A percentile compares a stretch with the other conserved stretches of the same genome.
Conservation (phyloP, 768 basidiomycete species). For the Favolaschia claudopus region DNA sequence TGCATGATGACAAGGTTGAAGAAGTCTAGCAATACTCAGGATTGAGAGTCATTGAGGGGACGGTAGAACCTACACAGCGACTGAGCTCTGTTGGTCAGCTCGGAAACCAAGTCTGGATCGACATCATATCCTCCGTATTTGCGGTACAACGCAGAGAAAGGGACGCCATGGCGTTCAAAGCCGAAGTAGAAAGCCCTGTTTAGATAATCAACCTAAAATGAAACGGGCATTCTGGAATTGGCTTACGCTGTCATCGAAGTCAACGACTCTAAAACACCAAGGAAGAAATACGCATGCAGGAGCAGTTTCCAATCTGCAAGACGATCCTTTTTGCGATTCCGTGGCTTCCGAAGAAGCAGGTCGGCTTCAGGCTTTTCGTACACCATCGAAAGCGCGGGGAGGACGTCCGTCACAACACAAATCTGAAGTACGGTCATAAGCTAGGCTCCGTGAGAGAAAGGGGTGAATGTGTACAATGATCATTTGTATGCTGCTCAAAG, state of each 20-base stretch:
- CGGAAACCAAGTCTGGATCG: constrained; percentile 45
- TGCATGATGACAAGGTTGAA: constrained; percentile 66
- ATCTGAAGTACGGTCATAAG: constrained; percentile 50
- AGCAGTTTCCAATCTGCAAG: constrained; percentile 62
- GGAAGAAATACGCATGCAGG: constrained; percentile 64
- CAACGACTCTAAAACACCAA: constrained; percentile 56
- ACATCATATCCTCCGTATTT: constrained; percentile 50
- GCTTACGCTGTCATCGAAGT: constrained; percentile 58
- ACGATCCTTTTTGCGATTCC: constrained; percentile 62
- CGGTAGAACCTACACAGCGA: constrained; percentile 42
- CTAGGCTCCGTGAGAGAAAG: neutral
- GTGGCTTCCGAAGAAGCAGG: constrained; percentile 60
- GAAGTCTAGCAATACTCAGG: constrained; percentile 35
- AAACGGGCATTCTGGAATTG: neutral
- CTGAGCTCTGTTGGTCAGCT: constrained; percentile 54
- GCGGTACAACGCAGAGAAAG: constrained; percentile 55
- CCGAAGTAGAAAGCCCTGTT: constrained; percentile 48
- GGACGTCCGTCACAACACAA: constrained; percentile 66
- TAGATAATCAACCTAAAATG: neutral
- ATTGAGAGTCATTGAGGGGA: neutral
- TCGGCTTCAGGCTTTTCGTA: constrained; percentile 70
- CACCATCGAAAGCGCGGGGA: constrained; percentile 60
- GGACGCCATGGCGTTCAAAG: constrained; percentile 53
- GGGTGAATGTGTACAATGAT: constrained; percentile 43
- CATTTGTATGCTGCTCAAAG: constrained; percentile 49